Evolutionary conservation across 202 grass and related monocot species (phyloP).

Genomic region (Schoenoplectus tabernaemontani): DNA sequence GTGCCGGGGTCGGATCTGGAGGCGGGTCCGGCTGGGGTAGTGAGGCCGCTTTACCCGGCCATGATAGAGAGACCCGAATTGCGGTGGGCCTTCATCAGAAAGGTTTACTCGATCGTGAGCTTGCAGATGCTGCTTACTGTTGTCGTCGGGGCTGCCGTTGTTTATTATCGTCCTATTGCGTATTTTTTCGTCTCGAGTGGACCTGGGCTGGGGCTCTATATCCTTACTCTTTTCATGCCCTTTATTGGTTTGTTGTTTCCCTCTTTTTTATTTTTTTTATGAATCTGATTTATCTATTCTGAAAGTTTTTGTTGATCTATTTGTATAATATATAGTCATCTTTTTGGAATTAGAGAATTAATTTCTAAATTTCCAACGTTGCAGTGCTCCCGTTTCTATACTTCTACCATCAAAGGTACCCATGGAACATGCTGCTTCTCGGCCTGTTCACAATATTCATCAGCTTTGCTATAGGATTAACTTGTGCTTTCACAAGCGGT

Average conservation of each 20-base stretch:
- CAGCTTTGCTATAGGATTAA: slow-evolving; percentile 2
- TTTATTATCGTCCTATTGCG: slow-evolving; percentile 25
- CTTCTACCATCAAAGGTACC: slow-evolving; percentile 34
- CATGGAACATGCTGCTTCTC: slow-evolving; percentile 40
- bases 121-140: slow-evolving; percentile 35
- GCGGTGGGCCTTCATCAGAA: slow-evolving; percentile 49
- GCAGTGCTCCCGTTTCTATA: slow-evolving; percentile 45
- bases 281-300: too few relatives aligned
- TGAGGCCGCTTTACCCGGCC: not conserved
- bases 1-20: not conserved
- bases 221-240: too few relatives aligned
- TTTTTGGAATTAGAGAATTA: not conserved
- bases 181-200: slow-evolving; percentile 20
- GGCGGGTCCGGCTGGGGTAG: not conserved
- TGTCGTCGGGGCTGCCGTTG: slow-evolving; percentile 17
- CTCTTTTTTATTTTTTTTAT: not conserved
- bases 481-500: slow-evolving; percentile 31
- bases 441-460: slow-evolving; percentile 42
- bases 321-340: not conserved
- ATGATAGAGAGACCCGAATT: slow-evolving; percentile 39
- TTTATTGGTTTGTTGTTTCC: slow-evolving; percentile 26
- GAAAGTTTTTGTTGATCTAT: not conserved
- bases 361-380: slow-evolving; percentile 8
- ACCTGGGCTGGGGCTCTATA: not conserved
- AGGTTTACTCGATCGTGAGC: slow-evolving; percentile 42